These are phyloP conservation scores for Tuber aestivum DNA, from an alignment of 495 filamentous ascomycete species.

Conservation along the genomic window DNA sequence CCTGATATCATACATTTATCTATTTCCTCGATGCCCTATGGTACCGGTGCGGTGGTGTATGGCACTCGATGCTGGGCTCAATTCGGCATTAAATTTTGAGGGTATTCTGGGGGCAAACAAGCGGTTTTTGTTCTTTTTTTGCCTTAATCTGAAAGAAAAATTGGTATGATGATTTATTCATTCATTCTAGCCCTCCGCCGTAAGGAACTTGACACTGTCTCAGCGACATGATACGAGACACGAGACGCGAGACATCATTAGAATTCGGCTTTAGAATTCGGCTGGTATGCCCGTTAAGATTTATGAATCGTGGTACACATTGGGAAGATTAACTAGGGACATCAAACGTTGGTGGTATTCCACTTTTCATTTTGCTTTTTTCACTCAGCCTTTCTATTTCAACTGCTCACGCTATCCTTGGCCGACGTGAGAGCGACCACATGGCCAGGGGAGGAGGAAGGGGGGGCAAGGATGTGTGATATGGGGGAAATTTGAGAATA, in stretches of 20 bases:
- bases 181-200: neutral
- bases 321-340: neutral
- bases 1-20: neutral
- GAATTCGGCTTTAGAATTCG: neutral
- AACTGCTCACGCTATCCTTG: neutral
- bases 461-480: neutral
- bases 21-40: neutral
- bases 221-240: neutral
- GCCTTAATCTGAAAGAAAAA: neutral
- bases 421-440: neutral
- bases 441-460: neutral
- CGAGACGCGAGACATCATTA: neutral
- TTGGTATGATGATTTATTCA: neutral
- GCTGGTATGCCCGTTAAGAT: neutral
- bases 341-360: neutral
- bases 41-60: neutral
- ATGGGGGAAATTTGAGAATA: constrained; percentile 2
- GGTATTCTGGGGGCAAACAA: neutral
- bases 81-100: neutral
- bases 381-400: neutral
- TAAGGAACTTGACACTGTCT: neutral
- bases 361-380: neutral
- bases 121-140: neutral
- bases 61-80: neutral
- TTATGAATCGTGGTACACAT: neutral